Conservation (phyloP, 768 basidiomycete genomes). For the Trametes cingulata region DNA sequence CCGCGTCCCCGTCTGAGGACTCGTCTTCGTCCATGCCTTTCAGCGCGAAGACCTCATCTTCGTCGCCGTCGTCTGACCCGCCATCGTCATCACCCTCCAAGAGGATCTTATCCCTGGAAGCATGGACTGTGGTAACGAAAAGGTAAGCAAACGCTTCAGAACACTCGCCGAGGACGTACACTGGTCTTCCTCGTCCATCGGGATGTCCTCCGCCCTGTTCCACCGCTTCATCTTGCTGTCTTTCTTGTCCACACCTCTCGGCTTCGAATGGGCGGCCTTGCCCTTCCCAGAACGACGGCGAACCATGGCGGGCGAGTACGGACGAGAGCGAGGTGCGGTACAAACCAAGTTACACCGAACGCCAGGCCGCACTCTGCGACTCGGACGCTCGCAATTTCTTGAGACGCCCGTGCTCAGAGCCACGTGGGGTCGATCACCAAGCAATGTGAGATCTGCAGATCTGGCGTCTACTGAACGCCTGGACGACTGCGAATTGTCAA, state of each 20-base stretch:
- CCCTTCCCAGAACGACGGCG: slow-evolving; percentile 42
- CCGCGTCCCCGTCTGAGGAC: slow-evolving; percentile 43
- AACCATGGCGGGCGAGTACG: slow-evolving; percentile 40
- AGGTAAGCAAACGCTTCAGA: neutral
- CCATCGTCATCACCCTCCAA: slow-evolving; percentile 59
- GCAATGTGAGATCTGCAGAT: neutral
- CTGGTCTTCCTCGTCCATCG: slow-evolving; percentile 76
- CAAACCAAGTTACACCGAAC: neutral
- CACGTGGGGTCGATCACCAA: slow-evolving; percentile 5
- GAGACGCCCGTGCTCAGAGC: slow-evolving; percentile 1
- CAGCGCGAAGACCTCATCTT: slow-evolving; percentile 82
- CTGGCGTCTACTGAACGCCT: neutral
- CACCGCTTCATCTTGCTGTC: slow-evolving; percentile 63
- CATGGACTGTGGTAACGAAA: slow-evolving; percentile 54
- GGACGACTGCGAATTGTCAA: no score
- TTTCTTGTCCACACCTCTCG: slow-evolving; percentile 50
- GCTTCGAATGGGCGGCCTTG: slow-evolving; percentile 38
- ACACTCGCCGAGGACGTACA: slow-evolving; percentile 49
- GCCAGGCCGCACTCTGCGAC: neutral
- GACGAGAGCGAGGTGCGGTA: neutral
- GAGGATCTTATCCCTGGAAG: slow-evolving; percentile 72
- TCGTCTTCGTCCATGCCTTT: slow-evolving; percentile 50
- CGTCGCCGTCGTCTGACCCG: slow-evolving; percentile 58
- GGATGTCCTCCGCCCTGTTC: slow-evolving; percentile 68
- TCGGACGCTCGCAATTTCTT: slow-evolving; percentile 4